Evolutionary conservation across 805 yeast species (phyloP).

Genomic region (Ogataea neopini): DNA sequence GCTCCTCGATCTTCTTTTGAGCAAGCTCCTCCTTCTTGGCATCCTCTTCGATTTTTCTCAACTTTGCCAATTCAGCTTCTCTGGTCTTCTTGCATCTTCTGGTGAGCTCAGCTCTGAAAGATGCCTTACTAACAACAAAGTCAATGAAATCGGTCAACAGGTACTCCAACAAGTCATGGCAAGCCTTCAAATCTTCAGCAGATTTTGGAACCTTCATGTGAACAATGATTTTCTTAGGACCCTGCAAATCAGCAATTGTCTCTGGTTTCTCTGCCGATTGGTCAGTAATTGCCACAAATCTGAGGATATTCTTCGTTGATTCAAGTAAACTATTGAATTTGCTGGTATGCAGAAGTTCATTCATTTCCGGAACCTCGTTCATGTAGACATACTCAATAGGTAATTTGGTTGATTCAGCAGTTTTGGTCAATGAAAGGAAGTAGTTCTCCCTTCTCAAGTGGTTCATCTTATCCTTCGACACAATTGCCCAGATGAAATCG

Average conservation of each 20-base stretch:
- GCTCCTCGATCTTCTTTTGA: slow-evolving; percentile 69
- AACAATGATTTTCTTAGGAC: slow-evolving; percentile 55
- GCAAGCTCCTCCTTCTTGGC: slow-evolving; percentile 66
- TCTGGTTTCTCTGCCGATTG: slow-evolving; percentile 74
- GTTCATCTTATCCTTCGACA: slow-evolving; percentile 82
- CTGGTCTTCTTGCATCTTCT: slow-evolving; percentile 79
- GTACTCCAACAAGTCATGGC: slow-evolving; percentile 62
- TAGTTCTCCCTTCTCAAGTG: slow-evolving; percentile 73
- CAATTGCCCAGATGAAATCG: slow-evolving; percentile 79
- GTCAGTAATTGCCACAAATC: slow-evolving; percentile 80
- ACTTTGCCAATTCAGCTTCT: slow-evolving; percentile 67
- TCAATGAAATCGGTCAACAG: slow-evolving; percentile 43
- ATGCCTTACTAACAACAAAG: slow-evolving; percentile 38
- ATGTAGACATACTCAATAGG: slow-evolving; percentile 80
- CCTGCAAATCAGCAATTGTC: slow-evolving; percentile 52
- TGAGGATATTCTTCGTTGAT: slow-evolving; percentile 45
- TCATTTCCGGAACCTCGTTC: slow-evolving; percentile 86
- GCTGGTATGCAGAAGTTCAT: slow-evolving; percentile 57
- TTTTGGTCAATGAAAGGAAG: slow-evolving; percentile 80
- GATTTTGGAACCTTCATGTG: slow-evolving; percentile 54
- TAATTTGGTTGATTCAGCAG: slow-evolving; percentile 67
- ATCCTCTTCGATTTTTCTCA: slow-evolving; percentile 68
- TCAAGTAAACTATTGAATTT: slow-evolving; percentile 49
- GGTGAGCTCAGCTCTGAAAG: slow-evolving; percentile 71
- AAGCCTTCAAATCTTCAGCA: slow-evolving; percentile 48